Evolutionary conservation across 331 rosid genomes (phyloP).

Genomic region (Quercus tomentella): DNA sequence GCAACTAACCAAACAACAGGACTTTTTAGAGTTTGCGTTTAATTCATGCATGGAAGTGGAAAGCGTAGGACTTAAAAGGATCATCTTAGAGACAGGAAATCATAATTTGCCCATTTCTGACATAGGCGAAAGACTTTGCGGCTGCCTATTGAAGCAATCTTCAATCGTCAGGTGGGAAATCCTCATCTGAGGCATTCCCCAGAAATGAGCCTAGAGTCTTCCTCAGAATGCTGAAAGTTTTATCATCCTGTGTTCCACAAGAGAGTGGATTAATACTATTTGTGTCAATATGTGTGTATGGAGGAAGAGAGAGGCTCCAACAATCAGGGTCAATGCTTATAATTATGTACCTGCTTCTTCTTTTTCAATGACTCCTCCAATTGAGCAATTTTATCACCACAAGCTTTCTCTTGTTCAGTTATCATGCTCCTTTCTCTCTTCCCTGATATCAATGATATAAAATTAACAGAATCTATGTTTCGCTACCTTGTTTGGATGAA

Average conservation of each 20-base stretch:
- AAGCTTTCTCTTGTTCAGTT: conserved; percentile 72
- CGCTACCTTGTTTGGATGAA: not conserved
- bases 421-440: conserved; percentile 73
- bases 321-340: not conserved
- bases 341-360: conserved; percentile 64
- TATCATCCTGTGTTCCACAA: conserved; percentile 59
- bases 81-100: not conserved
- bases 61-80: not conserved
- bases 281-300: not conserved
- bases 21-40: not conserved
- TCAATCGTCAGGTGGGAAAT: conserved; percentile 79
- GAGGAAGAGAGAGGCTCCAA: conserved; percentile 1
- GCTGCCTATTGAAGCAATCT: not conserved
- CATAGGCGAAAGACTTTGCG: not conserved
- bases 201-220: conserved; percentile 86
- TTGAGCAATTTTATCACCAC: conserved; percentile 61
- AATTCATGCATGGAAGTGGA: conserved; percentile 10
- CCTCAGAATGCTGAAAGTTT: conserved; percentile 78
- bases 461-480: not conserved
- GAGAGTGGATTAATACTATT: not conserved
- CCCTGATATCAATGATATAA: conserved; percentile 43
- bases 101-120: not conserved
- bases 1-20: not conserved
- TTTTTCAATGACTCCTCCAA: conserved; percentile 75
- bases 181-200: conserved; percentile 75